phyloP scores from a whole-genome alignment of 495 filamentous ascomycete genomes.

The Aspergillus nanangensis region DNA sequence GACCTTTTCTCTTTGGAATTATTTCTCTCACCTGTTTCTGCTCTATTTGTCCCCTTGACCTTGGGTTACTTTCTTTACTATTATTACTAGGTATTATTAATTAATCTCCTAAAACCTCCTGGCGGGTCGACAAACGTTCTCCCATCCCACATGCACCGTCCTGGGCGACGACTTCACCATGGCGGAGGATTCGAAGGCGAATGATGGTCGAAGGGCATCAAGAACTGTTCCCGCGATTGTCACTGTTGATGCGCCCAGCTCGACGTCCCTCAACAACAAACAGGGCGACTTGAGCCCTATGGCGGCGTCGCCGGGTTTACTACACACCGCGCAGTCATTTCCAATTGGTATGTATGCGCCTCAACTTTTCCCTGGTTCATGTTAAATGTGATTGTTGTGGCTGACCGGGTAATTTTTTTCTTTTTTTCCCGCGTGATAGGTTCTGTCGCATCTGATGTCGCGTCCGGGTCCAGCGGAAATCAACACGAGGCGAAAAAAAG shows the following conservation, averaged over 20 bases:
- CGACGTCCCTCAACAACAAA: not conserved
- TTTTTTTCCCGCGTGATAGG: too few relatives aligned
- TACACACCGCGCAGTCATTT: conserved; percentile 17
- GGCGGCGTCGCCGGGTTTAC: conserved; percentile 8
- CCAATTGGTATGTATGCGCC: conserved; percentile 19
- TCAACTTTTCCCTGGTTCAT: not conserved
- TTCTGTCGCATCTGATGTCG: conserved; percentile 28
- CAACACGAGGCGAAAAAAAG: conserved; percentile 29
- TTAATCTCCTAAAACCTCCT: too few relatives aligned
- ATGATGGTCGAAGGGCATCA: conserved; percentile 13
- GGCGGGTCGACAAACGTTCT: too few relatives aligned
- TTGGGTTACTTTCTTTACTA: not conserved
- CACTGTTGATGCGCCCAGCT: conserved; percentile 14
- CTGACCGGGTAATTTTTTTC: too few relatives aligned
- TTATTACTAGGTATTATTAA: too few relatives aligned
- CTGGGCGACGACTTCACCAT: conserved; percentile 17
- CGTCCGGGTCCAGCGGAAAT: conserved; percentile 32
- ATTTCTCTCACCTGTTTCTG: not conserved
- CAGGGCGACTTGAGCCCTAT: conserved; percentile 10
- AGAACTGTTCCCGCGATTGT: conserved; percentile 18
- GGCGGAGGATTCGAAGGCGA: conserved; percentile 24
- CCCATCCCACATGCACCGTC: conserved; percentile 15
- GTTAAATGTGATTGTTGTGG: too few relatives aligned
- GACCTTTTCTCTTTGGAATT: not conserved
- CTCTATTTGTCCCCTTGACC: not conserved